Conservation (phyloP, 805 yeast genomes). For the Grigorovia humatica region DNA sequence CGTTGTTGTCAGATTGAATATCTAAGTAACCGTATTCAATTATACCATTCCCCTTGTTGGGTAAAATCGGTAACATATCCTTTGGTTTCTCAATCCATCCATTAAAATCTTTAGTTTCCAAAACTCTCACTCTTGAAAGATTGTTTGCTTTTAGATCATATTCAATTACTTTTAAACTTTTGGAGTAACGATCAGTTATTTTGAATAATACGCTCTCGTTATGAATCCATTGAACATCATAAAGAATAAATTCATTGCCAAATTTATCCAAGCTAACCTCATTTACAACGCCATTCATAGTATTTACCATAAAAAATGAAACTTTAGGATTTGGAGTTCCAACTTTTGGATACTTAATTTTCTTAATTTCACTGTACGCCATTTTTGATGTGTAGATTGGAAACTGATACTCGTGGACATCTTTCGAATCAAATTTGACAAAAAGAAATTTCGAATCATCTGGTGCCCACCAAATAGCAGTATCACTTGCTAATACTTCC, state of each 20-base stretch:
- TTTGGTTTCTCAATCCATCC: conserved; percentile 54
- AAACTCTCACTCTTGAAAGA: conserved; percentile 33
- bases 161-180: conserved; percentile 39
- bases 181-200: conserved; percentile 54
- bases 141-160: conserved; percentile 27
- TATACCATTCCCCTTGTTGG: conserved; percentile 23
- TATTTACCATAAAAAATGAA: conserved; percentile 35
- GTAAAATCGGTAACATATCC: conserved; percentile 33
- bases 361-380: conserved; percentile 37
- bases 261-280: conserved; percentile 17
- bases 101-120: conserved; percentile 35
- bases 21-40: conserved; percentile 50
- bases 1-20: conserved; percentile 38
- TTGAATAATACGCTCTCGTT: conserved; percentile 42
- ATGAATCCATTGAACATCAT: conserved; percentile 53
- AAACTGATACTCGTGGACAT: conserved; percentile 42
- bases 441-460: conserved; percentile 47
- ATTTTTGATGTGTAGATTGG: conserved; percentile 39
- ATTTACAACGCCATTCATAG: conserved; percentile 19
- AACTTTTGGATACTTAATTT: conserved; percentile 62
- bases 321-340: conserved; percentile 53
- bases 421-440: conserved; percentile 48
- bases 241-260: conserved; percentile 41
- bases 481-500: conserved; percentile 52
- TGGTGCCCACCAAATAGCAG: conserved; percentile 65